Conservation (phyloP, 139 green algal species). For the Bryopsis sp. region DNA sequence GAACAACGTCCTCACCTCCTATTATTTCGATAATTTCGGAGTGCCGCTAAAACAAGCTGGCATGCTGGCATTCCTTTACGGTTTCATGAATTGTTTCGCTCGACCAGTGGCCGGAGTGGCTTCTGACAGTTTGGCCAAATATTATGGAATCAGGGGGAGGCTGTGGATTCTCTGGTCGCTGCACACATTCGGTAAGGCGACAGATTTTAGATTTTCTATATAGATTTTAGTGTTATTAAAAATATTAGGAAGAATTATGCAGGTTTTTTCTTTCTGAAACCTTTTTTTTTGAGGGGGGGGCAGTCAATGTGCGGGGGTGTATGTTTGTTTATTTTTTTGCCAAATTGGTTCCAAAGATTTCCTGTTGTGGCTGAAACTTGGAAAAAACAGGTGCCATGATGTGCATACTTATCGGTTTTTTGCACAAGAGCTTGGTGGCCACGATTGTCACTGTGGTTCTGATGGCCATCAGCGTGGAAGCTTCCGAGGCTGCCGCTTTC, state of each 20-base stretch:
- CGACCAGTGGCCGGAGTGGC: conserved; percentile 17
- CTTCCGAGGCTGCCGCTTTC: conserved; percentile 42
- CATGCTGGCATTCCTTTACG: background rate
- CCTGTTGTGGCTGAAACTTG: conserved; percentile 75
- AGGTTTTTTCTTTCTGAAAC: too few species aligned
- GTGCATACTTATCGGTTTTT: too few species aligned
- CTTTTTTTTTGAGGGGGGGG: too few species aligned
- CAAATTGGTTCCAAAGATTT: conserved; percentile 65
- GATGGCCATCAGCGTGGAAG: conserved; percentile 73
- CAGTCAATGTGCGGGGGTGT: too few species aligned
- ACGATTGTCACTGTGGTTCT: conserved; percentile 76
- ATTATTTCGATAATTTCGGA: conserved; percentile 27
- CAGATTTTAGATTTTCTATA: too few species aligned
- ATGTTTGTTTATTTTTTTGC: conserved; percentile 54
- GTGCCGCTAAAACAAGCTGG: conserved; percentile 34
- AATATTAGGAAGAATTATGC: too few species aligned
- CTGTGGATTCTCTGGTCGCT: too few species aligned
- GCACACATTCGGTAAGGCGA: too few species aligned
- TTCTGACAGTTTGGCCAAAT: conserved; percentile 2
- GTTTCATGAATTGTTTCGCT: conserved; percentile 44
- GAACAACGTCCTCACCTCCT: conserved; percentile 4
- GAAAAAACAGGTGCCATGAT: too few species aligned
- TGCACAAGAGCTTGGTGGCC: conserved; percentile 39
- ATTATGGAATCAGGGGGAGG: conserved; percentile 32
- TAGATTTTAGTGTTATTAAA: too few species aligned